Evolutionary conservation across 179 eudicot genomes (phyloP).

Genomic region (Amaranthus tricolor): DNA sequence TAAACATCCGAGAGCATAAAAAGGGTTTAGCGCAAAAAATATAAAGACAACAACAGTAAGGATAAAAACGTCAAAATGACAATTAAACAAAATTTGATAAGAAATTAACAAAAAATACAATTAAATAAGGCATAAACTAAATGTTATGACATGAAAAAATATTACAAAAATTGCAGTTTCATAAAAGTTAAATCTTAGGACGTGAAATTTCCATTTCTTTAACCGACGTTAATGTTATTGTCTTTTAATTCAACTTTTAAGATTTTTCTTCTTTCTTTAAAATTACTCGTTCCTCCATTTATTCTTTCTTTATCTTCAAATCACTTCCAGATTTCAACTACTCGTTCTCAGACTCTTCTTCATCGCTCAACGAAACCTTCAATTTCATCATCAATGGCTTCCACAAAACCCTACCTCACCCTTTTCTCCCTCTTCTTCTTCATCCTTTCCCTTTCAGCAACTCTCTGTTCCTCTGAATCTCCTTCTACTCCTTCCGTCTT

Average conservation of each 20-base stretch:
- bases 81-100: too few relatives aligned
- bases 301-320: not conserved
- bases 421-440: not conserved
- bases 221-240: not conserved
- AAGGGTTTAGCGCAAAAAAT: too few relatives aligned
- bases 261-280: not conserved
- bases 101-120: too few relatives aligned
- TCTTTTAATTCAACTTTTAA: not conserved
- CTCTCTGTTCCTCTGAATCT: conserved; percentile 16
- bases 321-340: not conserved
- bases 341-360: not conserved
- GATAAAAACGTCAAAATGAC: too few relatives aligned
- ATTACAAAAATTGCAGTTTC: too few relatives aligned
- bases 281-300: too few relatives aligned
- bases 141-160: too few relatives aligned
- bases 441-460: conserved; percentile 4
- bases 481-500: conserved; percentile 47
- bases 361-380: not conserved
- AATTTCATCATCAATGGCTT: conserved; percentile 19
- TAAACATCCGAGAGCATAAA: too few relatives aligned
- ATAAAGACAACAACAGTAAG: too few relatives aligned
- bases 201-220: too few relatives aligned
- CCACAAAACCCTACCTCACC: conserved; percentile 13
- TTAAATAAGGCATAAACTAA: too few relatives aligned
- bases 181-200: too few relatives aligned